Percentiles rank a stretch among this genome's conserved stretches.
phyloP scores from a whole-genome alignment of 2,329 filamentous ascomycete genomes.

The Moelleriella libera region DNA sequence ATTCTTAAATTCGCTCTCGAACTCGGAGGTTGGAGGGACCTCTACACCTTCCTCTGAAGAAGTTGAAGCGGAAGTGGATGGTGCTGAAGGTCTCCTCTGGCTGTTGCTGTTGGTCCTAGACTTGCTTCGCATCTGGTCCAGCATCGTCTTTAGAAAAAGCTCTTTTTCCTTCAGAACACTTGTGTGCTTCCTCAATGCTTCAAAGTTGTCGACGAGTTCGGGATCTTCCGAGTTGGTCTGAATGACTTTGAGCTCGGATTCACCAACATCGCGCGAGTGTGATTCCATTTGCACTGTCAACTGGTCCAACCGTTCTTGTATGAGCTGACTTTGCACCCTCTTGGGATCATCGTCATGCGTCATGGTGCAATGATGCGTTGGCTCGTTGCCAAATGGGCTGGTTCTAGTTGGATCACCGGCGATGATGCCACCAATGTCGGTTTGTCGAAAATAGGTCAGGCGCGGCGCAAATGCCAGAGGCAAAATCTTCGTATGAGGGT shows the following conservation, averaged over 20 bases:
- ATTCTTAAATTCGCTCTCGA: conserved; percentile 92
- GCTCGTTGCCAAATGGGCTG: conserved; percentile 85
- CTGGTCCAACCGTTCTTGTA: conserved; percentile 65
- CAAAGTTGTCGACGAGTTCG: conserved; percentile 42
- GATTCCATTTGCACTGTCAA: conserved; percentile 64
- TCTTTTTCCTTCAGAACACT: conserved; percentile 43
- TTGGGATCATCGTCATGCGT: conserved; percentile 79
- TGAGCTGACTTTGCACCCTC: conserved; percentile 73
- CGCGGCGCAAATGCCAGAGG: conserved; percentile 87
- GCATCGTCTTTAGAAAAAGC: conserved; percentile 43
- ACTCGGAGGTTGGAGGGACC: conserved; percentile 60
- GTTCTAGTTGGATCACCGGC: conserved; percentile 68
- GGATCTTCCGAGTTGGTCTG: conserved; percentile 34
- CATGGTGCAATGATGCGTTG: conserved; percentile 93
- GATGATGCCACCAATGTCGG: conserved; percentile 72
- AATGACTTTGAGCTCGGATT: conserved; percentile 56
- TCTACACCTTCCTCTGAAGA: conserved; percentile 34
- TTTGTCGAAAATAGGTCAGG: conserved; percentile 94
- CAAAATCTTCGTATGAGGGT: conserved; percentile 86
- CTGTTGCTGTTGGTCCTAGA: conserved; percentile 14
- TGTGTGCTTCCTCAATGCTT: conserved; percentile 42
- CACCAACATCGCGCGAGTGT: conserved; percentile 58
- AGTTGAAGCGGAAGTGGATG: conserved; percentile 12
- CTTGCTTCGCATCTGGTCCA: conserved; percentile 31
- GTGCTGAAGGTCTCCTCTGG: conserved; percentile 8